Percentiles rank a stretch among this genome's conserved stretches.
These are phyloP conservation scores for Rhodofomes roseus DNA, from an alignment of 1,284 basidiomycete genomes.

Conservation along the genomic window DNA sequence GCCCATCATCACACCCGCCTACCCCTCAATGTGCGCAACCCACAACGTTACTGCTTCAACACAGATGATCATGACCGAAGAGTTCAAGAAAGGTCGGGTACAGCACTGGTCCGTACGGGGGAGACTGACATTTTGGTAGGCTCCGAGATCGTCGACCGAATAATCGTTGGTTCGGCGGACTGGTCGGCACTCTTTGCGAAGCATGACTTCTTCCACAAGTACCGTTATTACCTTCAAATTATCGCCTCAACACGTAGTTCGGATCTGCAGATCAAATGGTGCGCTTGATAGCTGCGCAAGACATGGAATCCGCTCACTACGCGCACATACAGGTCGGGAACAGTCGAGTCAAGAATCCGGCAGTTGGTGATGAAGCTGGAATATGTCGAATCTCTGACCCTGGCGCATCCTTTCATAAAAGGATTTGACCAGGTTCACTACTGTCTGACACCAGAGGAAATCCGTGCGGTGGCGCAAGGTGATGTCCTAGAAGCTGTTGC, in stretches of 20 bases:
- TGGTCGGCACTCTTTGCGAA: conserved; percentile 94
- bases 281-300: conserved; percentile 16
- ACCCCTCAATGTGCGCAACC: conserved; percentile 99
- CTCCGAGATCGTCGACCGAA: conserved; percentile 90
- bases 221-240: conserved; percentile 98
- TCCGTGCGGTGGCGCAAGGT: conserved; percentile 86
- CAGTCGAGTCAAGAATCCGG: conserved; percentile 95
- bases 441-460: conserved; percentile 85
- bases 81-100: conserved; percentile 83
- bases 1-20: conserved; percentile 99
- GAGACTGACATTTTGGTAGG: conserved; percentile 41
- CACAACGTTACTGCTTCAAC: conserved; percentile 97
- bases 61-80: conserved; percentile 94
- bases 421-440: conserved; percentile 88
- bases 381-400: conserved; percentile 85
- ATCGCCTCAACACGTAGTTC: conserved; percentile 85
- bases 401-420: conserved; percentile 95
- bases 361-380: conserved; percentile 98
- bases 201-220: conserved; percentile 97
- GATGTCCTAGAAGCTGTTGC: conserved; percentile 73
- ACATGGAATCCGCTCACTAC: not conserved
- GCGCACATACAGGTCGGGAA: conserved; percentile 23
- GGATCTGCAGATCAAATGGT: conserved; percentile 96
- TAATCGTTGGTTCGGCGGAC: conserved; percentile 79
- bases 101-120: not conserved